These are phyloP conservation scores for Geosmithia putterillii DNA, from an alignment of 2,329 filamentous ascomycete genomes.

Conservation along the genomic window DNA sequence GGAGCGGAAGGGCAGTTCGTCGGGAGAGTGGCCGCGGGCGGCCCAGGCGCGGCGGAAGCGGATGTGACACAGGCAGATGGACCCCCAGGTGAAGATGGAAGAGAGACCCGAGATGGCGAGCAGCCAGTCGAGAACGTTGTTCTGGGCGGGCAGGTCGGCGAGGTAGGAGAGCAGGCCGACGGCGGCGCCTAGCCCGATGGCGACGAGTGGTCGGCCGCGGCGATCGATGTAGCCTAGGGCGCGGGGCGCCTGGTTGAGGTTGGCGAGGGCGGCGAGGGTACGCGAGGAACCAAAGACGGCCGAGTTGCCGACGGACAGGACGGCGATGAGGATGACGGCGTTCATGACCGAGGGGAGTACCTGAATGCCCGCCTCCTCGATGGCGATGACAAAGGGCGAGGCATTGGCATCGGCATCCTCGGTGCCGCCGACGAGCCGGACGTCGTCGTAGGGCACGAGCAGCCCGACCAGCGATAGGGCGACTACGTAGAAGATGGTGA, in stretches of 20 bases:
- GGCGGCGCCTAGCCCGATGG: conserved; percentile 54
- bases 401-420: conserved; percentile 55
- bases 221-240: conserved; percentile 74
- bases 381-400: conserved; percentile 89
- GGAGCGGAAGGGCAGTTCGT: conserved; percentile 70
- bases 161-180: conserved; percentile 71
- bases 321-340: conserved; percentile 82
- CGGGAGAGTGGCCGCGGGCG: conserved; percentile 52
- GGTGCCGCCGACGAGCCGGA: conserved; percentile 43
- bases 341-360: conserved; percentile 86
- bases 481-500: conserved; percentile 80
- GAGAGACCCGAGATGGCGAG: conserved; percentile 61
- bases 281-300: conserved; percentile 85
- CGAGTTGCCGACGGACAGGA: conserved; percentile 84
- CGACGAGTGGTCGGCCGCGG: conserved; percentile 64
- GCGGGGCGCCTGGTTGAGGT: conserved; percentile 71
- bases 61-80: conserved; percentile 84
- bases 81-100: conserved; percentile 68
- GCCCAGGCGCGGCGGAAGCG: conserved; percentile 79
- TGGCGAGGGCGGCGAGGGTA: conserved; percentile 79
- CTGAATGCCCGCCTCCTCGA: conserved; percentile 69
- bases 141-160: conserved; percentile 48
- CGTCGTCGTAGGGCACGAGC: conserved; percentile 62
- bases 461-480: conserved; percentile 71
- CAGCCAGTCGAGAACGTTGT: conserved; percentile 66